phyloP scores from a whole-genome alignment of 345 rosid species.

The Gossypium mustelinum region DNA sequence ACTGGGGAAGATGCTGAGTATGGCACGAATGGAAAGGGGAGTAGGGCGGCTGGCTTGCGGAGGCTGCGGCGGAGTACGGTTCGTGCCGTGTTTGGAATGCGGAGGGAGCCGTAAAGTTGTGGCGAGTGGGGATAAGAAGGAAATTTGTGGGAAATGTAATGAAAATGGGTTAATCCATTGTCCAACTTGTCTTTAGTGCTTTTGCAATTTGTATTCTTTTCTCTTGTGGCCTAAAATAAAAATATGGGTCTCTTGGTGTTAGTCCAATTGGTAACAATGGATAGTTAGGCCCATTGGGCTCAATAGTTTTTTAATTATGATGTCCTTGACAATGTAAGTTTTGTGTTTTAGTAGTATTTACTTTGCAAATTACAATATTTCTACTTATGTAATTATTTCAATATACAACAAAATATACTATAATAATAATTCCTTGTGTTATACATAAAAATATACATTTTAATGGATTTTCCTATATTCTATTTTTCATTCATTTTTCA shows the following conservation, averaged over 20 bases:
- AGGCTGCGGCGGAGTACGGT: conserved; percentile 88
- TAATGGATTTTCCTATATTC: too few relatives aligned
- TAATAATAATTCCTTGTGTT: too few relatives aligned
- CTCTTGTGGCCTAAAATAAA: neutral
- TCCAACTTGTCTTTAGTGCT: conserved; percentile 47
- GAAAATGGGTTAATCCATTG: conserved; percentile 82
- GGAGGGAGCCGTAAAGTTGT: conserved; percentile 84
- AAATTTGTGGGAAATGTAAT: conserved; percentile 67
- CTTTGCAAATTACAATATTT: too few relatives aligned
- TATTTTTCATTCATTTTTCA: too few relatives aligned
- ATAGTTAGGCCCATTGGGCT: too few relatives aligned
- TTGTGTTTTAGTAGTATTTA: too few relatives aligned
- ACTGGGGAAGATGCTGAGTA: conserved; percentile 55
- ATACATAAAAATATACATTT: too few relatives aligned
- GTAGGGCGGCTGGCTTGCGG: conserved; percentile 69
- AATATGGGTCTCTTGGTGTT: neutral
- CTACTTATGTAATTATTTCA: too few relatives aligned
- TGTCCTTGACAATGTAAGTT: too few relatives aligned
- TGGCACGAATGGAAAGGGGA: conserved; percentile 65
- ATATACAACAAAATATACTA: too few relatives aligned
- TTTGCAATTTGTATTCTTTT: neutral
- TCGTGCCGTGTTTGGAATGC: conserved; percentile 80
- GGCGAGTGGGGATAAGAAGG: conserved; percentile 41
- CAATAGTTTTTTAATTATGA: too few relatives aligned
- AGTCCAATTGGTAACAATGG: too few relatives aligned